A percentile compares a stretch with the other conserved stretches of the same genome.
Conservation (phyloP, 768 basidiomycete genomes). For the Erythrobasidium yunnanense region DNA sequence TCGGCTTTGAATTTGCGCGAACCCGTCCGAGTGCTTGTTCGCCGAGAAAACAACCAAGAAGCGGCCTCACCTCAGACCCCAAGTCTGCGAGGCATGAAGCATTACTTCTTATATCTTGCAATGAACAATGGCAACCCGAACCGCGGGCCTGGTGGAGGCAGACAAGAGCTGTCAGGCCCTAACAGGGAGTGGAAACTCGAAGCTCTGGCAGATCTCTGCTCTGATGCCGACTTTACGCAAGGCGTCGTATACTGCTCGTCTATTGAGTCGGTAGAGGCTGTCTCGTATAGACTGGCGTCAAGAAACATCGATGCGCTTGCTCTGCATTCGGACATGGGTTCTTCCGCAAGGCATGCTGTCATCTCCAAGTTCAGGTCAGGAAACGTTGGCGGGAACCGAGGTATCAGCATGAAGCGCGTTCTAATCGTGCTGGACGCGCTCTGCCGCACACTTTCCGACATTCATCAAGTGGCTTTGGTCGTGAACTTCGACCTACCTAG, state of each 20-base stretch:
- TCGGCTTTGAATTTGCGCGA: conserved; percentile 85
- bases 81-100: conserved; percentile 62
- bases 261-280: conserved; percentile 34
- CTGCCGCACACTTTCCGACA: conserved; percentile 69
- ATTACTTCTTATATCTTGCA: conserved; percentile 91
- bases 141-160: conserved; percentile 36
- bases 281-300: conserved; percentile 64
- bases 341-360: conserved; percentile 65
- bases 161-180: conserved; percentile 33
- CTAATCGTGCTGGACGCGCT: conserved; percentile 89
- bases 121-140: conserved; percentile 44
- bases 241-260: conserved; percentile 35
- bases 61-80: conserved; percentile 5
- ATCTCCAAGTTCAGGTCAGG: conserved; percentile 70
- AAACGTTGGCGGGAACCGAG: conserved; percentile 39
- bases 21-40: conserved; percentile 92
- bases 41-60: conserved; percentile 48
- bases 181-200: conserved; percentile 77
- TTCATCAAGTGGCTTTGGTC: conserved; percentile 73
- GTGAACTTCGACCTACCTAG: conserved; percentile 92
- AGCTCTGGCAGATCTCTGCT: conserved; percentile 76
- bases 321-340: conserved; percentile 84
- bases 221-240: conserved; percentile 55
- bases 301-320: conserved; percentile 78
- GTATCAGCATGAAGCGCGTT: conserved; percentile 59